Base-by-base conservation (phyloP, 495 filamentous ascomycete species). In the Tuber microsphaerosporum region DNA sequence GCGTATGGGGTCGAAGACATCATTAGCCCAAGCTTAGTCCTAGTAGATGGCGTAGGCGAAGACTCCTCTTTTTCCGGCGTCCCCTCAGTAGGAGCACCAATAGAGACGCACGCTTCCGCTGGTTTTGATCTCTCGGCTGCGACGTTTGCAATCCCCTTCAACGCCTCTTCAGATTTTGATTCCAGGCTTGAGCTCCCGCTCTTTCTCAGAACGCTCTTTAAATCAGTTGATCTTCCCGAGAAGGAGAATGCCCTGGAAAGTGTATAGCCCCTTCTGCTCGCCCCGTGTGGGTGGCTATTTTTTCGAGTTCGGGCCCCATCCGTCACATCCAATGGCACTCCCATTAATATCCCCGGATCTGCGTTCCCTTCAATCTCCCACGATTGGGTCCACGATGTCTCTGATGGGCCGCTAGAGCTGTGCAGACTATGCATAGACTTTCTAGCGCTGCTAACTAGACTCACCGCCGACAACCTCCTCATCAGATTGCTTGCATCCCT, bases 351-450 rank as follows among this genome's bases (percentile, higher is more conserved):
- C 76, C 34, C 65, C 46, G 46, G 76, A 75, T 79, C 56, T 26
- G 56, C 56, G 14, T 65, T 34, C 17, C 56, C 56, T 2, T 26
- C 56, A 65, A 65, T 65, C 26, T 79, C 77, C 17, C 45, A 72
- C 14, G 76, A 79, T 56, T 79, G 77, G n/a, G 70, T 73, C 43
- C 72, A 79, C 7, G 77, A 79, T 39, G 76, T 73, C 37, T 79
- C 77, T 19, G 77, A 79, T 48, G 78, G 72, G 39, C 73, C 79
- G 69, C 77, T 73, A 71, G 78, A 79, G 34, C 76, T 79, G 76
- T 79, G 77, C n/a, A 79, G 41, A 39, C 77, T 79, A 46, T 79
- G 77, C 61, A 79, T 79, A 43, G 77, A 79, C 65, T 79, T 79
- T 68, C 77, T 79, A 26, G 77, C 77, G 20, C 73, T 80, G 10